Percentiles rank a stretch among this genome's conserved stretches.
phyloP scores from a whole-genome alignment of 768 basidiomycete species.

The Tricholoma sp. region DNA sequence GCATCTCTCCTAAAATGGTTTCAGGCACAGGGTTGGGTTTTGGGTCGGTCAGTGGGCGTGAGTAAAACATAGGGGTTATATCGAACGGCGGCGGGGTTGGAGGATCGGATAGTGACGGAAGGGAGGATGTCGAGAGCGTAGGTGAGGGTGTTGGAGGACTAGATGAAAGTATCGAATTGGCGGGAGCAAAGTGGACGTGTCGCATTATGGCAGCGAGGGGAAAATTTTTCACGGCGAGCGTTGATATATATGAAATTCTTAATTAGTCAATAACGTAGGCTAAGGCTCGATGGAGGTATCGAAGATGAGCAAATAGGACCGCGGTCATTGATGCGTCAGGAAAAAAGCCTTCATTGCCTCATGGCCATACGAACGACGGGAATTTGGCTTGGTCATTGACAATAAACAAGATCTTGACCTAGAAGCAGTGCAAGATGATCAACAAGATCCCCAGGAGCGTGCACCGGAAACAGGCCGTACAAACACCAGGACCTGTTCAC shows the following conservation, averaged over 20 bases:
- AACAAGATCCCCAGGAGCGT: background rate
- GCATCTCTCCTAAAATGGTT: slow-evolving; percentile 23
- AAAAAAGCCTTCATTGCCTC: background rate
- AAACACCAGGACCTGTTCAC: background rate
- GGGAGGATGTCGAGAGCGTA: slow-evolving; percentile 28
- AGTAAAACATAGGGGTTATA: slow-evolving; percentile 28
- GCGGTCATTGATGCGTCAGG: background rate
- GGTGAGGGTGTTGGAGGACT: slow-evolving; percentile 32
- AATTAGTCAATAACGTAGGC: background rate
- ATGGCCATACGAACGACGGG: background rate
- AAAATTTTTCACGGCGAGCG: background rate
- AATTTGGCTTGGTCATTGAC: slow-evolving; percentile 3
- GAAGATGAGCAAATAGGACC: background rate
- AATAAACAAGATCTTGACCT: background rate
- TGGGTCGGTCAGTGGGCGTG: slow-evolving; percentile 15
- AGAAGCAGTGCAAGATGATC: background rate
- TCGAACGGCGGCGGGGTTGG: slow-evolving; percentile 30
- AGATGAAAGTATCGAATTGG: slow-evolving; percentile 32
- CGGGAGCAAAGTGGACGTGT: slow-evolving; percentile 38
- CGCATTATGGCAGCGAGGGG: slow-evolving; percentile 20
- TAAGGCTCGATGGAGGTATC: background rate
- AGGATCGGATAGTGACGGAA: slow-evolving; percentile 30
- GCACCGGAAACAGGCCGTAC: background rate
- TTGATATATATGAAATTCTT: background rate
- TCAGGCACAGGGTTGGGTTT: slow-evolving; percentile 19